Conservation (phyloP, 1,139 yeast genomes). For the Taphrina populina region DNA sequence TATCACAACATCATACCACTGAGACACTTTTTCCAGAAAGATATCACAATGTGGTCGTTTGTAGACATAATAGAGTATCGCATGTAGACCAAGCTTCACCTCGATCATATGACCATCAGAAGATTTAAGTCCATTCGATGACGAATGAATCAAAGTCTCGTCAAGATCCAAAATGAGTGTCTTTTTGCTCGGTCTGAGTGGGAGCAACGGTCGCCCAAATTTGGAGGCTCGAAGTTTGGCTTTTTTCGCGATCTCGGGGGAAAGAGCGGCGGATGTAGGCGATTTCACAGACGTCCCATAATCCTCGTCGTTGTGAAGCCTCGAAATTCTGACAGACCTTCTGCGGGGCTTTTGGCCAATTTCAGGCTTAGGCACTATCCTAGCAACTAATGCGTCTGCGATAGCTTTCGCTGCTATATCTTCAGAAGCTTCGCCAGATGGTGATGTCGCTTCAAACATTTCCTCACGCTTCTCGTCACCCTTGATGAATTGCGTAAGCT, state of each 20-base stretch:
- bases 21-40: slow-evolving; percentile 70
- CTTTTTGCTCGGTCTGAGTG: slow-evolving; percentile 46
- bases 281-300: slow-evolving; percentile 12
- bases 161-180: slow-evolving; percentile 84
- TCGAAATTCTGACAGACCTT: slow-evolving; percentile 18
- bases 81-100: slow-evolving; percentile 63
- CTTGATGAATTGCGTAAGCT: no score
- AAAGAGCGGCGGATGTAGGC: slow-evolving; percentile 23
- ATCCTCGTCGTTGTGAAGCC: slow-evolving; percentile 3
- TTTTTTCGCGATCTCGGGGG: slow-evolving; percentile 15
- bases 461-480: no score
- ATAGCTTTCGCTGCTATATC: slow-evolving; percentile 14
- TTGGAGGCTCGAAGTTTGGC: slow-evolving; percentile 15
- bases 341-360: not conserved
- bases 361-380: not conserved
- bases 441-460: not conserved
- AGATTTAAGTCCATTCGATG: slow-evolving; percentile 63
- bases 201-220: slow-evolving; percentile 4
- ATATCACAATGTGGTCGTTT: slow-evolving; percentile 89
- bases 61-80: slow-evolving; percentile 83
- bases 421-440: not conserved
- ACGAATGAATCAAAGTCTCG: slow-evolving; percentile 89
- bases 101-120: slow-evolving; percentile 75
- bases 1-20: slow-evolving; percentile 85
- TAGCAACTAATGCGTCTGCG: slow-evolving; percentile 23